Evolutionary conservation across 495 filamentous ascomycete genomes (phyloP), one percentile per base, ranked within the genome.

Genomic region (Penicillium nucicola): DNA sequence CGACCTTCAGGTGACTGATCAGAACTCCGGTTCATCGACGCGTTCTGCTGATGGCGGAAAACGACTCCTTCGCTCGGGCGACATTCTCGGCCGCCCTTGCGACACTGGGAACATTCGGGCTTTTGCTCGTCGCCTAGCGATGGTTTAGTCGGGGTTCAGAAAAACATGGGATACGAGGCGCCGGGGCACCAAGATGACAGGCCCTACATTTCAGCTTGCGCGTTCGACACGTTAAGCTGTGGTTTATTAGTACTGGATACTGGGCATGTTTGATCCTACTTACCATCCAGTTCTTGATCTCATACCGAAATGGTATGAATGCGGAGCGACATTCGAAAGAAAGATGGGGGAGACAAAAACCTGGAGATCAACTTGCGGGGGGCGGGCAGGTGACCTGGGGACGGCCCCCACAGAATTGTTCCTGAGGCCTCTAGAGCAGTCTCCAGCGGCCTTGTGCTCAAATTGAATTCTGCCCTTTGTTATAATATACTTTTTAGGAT

Each of bases 41-140:
- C 83, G 77, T 87, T 87, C 61, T 87, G 84, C 56, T 87, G 84
- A 65, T 87, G 84, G 31, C 84, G 77, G 58, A 86, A 87, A 15
- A 84, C 77, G 45, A 86, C 78, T 34, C 82, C 82, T 50, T 81
- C 79, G 54, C 80, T 81, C 11, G 80, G 81, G 18, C 77, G 74
- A 62, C 84, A 87, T 58, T 82, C 74, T 53, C 84, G 71, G 9
- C 72, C 74, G 5, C 80, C 83, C 60, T 83, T 84, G 53, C 66
- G 66, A 67, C 82, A 84, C 63, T 81, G 81, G 32, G 77, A 72
- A 57, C 81, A 84, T 38, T 73, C 62, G 17, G 81, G 81, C 39
- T 76, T 78, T 64, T 76, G 74, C 57, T 85, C 80, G 50, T 81
- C 80, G 64, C 71, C 70, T 69, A 54, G 13, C 11, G 11, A 39